Evolutionary conservation across 805 yeast genomes (phyloP), one percentile per base, ranked within the genome.

Genomic region (Saturnispora hagleri): DNA sequence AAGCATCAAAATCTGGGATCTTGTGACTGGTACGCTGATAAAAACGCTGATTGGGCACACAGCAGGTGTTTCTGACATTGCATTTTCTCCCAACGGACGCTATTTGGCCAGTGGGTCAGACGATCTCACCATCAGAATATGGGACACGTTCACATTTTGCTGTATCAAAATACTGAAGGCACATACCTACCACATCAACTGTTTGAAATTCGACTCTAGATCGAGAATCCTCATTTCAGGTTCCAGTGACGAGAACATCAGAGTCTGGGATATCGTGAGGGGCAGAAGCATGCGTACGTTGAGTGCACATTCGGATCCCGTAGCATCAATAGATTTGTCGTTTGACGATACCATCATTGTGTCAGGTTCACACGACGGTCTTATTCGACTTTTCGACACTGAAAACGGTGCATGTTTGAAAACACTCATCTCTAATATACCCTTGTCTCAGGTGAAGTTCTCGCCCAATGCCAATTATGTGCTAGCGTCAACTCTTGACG

Each of bases 231-330:
- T 93, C 15, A 80, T 86, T 24, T 79, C 90, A 43, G 95, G 96
- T 0, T 81, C 95, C 1, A 80, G 93, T 48, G 99, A 91, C 66
- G 98, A 91, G 63, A 88, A 91, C 48, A 82, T 93, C 15, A 77
- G 90, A 48, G 75, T 91, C 2, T 91, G 99, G 99, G 97, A 91
- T 66, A 77, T 84, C 2, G 71, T 73, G 33, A 71, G 79, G 18
- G 95, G 95, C 1, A 75, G 75, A 40, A 77, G 86, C 51, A 69
- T 89, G 59, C 82, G 85, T 61, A 87, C 95, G 0, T 69, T 91
- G 47, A 85, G 95, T 40, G 97, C 98, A 0, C 99, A 91, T 67
- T 80, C 95, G 0, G 97, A 89, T 58, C 95, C 97, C 0, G 86
- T 93, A 2, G 80, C 87, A 22, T 75, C 87, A 0, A 71, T 90